Evolutionary conservation across 805 yeast genomes (phyloP).

Genomic region (Saturnispora halmiae): DNA sequence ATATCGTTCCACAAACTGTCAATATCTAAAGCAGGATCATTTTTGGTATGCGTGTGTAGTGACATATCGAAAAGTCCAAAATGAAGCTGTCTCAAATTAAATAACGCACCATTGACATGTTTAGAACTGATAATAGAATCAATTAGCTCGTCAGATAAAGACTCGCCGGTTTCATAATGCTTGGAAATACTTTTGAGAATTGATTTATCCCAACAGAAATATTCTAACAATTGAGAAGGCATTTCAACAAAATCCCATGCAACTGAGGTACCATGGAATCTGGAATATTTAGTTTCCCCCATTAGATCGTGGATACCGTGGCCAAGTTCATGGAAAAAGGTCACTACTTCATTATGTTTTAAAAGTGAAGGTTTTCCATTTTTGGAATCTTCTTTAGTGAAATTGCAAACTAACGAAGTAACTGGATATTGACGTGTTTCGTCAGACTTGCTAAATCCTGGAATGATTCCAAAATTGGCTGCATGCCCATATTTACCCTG

Average conservation of each 20-base stretch:
- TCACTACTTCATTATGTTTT: conserved; percentile 69
- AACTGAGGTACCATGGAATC: conserved; percentile 71
- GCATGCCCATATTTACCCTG: conserved; percentile 86
- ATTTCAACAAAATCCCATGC: conserved; percentile 86
- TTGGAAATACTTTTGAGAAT: conserved; percentile 51
- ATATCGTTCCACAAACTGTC: conserved; percentile 53
- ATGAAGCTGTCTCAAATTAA: conserved; percentile 65
- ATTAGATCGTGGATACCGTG: conserved; percentile 79
- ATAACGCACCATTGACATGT: conserved; percentile 68
- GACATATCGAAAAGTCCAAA: conserved; percentile 72
- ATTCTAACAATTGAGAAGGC: conserved; percentile 84
- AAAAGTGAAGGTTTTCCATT: conserved; percentile 61
- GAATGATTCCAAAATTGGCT: conserved; percentile 63
- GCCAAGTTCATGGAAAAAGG: conserved; percentile 85
- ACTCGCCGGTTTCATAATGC: conserved; percentile 51
- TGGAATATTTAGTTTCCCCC: conserved; percentile 53
- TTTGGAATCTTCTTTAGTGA: conserved; percentile 70
- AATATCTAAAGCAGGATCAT: conserved; percentile 42
- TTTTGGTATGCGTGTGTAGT: conserved; percentile 50
- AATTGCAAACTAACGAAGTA: conserved; percentile 76
- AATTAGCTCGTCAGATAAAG: conserved; percentile 48
- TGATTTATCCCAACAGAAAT: conserved; percentile 72
- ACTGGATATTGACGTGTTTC: conserved; percentile 53
- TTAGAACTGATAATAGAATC: conserved; percentile 54
- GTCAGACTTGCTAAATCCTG: conserved; percentile 45